Conservation (phyloP, 2,329 filamentous ascomycete genomes). For the Botrytis cinerea region DNA sequence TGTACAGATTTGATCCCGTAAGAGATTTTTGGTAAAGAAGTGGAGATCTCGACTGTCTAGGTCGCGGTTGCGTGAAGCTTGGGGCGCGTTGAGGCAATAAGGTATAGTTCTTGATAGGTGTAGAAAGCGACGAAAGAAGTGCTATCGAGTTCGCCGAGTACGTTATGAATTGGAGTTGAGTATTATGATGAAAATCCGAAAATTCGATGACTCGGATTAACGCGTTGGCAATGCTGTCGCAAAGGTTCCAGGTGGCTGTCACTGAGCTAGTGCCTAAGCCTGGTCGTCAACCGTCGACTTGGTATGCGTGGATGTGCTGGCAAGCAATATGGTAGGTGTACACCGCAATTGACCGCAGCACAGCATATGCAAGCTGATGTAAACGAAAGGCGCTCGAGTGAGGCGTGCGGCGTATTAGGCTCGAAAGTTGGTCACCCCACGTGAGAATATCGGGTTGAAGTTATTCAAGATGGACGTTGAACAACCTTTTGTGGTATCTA, state of each 20-base stretch:
- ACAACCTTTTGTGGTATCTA: slow-evolving; percentile 32
- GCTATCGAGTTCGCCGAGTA: slow-evolving; percentile 26
- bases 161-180: slow-evolving; percentile 23
- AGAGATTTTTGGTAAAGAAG: slow-evolving; percentile 19
- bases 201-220: slow-evolving; percentile 26
- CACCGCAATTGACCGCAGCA: slow-evolving; percentile 55
- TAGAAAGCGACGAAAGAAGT: slow-evolving; percentile 22
- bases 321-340: slow-evolving; percentile 52
- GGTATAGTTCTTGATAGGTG: slow-evolving; percentile 26
- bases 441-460: slow-evolving; percentile 36
- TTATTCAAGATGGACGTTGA: slow-evolving; percentile 33
- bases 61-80: slow-evolving; percentile 19
- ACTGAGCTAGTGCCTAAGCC: slow-evolving; percentile 37
- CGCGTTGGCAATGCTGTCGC: slow-evolving; percentile 33
- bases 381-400: slow-evolving; percentile 43
- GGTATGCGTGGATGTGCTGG: slow-evolving; percentile 64
- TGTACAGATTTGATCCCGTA: slow-evolving; percentile 39
- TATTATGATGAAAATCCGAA: slow-evolving; percentile 23
- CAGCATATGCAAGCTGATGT: slow-evolving; percentile 62
- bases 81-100: slow-evolving; percentile 25
- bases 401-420: slow-evolving; percentile 43
- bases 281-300: slow-evolving; percentile 48
- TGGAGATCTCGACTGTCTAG: slow-evolving; percentile 24
- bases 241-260: slow-evolving; percentile 34
- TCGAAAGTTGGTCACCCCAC: slow-evolving; percentile 36